Evolutionary conservation across 306 rosid genomes (phyloP), one percentile per base, ranked within the genome.

Genomic region (Malus asiatica): DNA sequence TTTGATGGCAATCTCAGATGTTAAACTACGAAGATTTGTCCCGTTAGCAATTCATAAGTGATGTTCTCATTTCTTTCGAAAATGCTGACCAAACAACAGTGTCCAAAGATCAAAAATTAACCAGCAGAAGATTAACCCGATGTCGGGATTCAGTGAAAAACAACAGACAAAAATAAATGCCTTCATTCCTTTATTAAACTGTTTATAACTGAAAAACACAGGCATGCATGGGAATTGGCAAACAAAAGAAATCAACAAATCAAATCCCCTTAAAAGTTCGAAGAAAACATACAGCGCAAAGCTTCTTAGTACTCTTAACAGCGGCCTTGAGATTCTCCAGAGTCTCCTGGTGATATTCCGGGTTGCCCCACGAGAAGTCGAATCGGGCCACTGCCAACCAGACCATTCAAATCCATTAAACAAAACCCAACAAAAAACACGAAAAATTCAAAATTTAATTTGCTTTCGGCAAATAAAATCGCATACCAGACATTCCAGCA

Each of bases 401-500:
- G 82, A 14, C 69, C 18, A 80, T 12, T 32, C 80, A 75, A 20
- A 68, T 11, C 46, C 70, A 77, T 70, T 35, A 32, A 14, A 63
- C 29, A 32, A 14, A 68, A 57, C 15, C 45, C 48, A 20, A 55
- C 38, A 20, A 38, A 55, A 76, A 5, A 23, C n/a, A 6, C 16
- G 0, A 38, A 38, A 38, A 7, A 23, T 48, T 48, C 55, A 48
- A 48, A 8, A 40, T 66, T 66, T 4, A n/a, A 3, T 4, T 10
- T 3, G 30, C 15, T 22, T 13, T 25, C 2, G n/a, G 30, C 25
- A 11, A 69, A 55, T 13, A 62, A 25, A 70, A 44, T 4, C 32
- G 35, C 30, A 46, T 79, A 96, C 99, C 99, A 19, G 99, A 96
- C 99, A 96, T 96, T 76, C 99, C 99, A 83, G 98, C 97, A 51